A percentile compares a stretch with the other conserved stretches of the same genome.
phyloP scores from a whole-genome alignment of 2,329 filamentous ascomycete genomes.

The Phialophora expanda region DNA sequence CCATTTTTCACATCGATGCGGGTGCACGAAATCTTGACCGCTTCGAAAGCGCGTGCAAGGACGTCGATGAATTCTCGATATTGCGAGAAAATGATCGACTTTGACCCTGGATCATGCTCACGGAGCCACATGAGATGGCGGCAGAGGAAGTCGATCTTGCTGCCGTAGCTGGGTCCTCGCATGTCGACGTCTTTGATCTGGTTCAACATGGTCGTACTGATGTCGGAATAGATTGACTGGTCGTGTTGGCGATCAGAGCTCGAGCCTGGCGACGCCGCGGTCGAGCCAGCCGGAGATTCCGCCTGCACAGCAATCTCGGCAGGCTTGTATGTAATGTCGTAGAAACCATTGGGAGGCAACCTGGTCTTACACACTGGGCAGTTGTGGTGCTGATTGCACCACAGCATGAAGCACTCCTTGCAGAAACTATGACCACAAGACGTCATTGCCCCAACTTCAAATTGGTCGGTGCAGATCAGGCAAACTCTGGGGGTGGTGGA shows the following conservation, averaged over 20 bases:
- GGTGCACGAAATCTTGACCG: slow-evolving; percentile 74
- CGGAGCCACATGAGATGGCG: slow-evolving; percentile 87
- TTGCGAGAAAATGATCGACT: slow-evolving; percentile 94
- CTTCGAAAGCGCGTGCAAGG: slow-evolving; percentile 70
- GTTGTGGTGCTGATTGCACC: slow-evolving; percentile 74
- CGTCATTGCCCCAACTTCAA: slow-evolving; percentile 68
- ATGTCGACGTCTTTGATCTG: slow-evolving; percentile 85
- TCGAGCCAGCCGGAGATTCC: slow-evolving; percentile 40
- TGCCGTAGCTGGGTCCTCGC: slow-evolving; percentile 71
- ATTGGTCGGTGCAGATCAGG: slow-evolving; percentile 80
- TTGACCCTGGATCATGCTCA: slow-evolving; percentile 80
- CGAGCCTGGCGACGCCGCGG: slow-evolving; percentile 13
- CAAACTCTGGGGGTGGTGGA: slow-evolving; percentile 72
- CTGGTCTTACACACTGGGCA: slow-evolving; percentile 84
- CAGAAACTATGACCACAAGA: slow-evolving; percentile 13
- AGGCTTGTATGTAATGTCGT: slow-evolving; percentile 84
- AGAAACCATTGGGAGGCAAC: slow-evolving; percentile 70
- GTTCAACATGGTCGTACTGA: slow-evolving; percentile 71
- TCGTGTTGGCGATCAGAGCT: slow-evolving; percentile 42
- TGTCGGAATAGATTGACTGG: slow-evolving; percentile 74
- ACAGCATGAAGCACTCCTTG: slow-evolving; percentile 72
- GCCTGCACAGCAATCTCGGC: slow-evolving; percentile 72
- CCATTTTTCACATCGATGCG: slow-evolving; percentile 72
- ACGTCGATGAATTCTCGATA: slow-evolving; percentile 81
- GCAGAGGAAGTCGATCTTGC: slow-evolving; percentile 83